These are phyloP conservation scores for Posidonia oceanica DNA, from an alignment of 116 monocot species.

Conservation along the genomic window DNA sequence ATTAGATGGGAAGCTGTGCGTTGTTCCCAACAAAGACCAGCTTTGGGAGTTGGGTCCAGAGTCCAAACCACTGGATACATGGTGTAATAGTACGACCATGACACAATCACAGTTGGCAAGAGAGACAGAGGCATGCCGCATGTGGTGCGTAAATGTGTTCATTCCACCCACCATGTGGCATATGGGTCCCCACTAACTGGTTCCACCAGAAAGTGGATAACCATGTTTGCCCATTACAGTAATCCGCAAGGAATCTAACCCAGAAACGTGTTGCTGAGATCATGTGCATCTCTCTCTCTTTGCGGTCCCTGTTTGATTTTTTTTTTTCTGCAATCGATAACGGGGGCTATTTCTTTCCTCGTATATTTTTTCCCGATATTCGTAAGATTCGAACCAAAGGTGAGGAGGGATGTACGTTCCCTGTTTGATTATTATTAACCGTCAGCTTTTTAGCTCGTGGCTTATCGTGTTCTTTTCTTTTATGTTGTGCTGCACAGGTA, in stretches of 20 bases:
- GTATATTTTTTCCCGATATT: too few species aligned
- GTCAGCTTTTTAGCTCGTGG: conserved; percentile 1
- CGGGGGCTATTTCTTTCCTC: too few species aligned
- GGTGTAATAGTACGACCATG: not conserved
- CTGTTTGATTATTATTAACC: not conserved
- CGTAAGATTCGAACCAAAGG: too few species aligned
- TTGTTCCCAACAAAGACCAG: not conserved
- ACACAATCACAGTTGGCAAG: conserved; percentile 2
- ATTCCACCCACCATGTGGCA: not conserved
- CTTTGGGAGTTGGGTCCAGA: not conserved
- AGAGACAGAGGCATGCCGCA: not conserved
- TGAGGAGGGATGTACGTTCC: not conserved
- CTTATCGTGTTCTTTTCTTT: not conserved
- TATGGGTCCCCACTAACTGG: not conserved
- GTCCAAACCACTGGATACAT: not conserved
- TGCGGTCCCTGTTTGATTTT: not conserved
- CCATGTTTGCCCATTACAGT: too few species aligned
- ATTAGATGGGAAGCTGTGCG: not conserved
- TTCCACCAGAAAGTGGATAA: not conserved
- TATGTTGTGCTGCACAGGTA: conserved; percentile 28
- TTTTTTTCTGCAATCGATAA: not conserved
- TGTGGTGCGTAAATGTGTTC: conserved; percentile 6
- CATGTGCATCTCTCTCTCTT: too few species aligned
- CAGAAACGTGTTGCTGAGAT: not conserved
- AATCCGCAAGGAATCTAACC: not conserved